These are phyloP conservation scores for Podosphaera fusca DNA, from an alignment of 2,329 filamentous ascomycete genomes.

Conservation along the genomic window DNA sequence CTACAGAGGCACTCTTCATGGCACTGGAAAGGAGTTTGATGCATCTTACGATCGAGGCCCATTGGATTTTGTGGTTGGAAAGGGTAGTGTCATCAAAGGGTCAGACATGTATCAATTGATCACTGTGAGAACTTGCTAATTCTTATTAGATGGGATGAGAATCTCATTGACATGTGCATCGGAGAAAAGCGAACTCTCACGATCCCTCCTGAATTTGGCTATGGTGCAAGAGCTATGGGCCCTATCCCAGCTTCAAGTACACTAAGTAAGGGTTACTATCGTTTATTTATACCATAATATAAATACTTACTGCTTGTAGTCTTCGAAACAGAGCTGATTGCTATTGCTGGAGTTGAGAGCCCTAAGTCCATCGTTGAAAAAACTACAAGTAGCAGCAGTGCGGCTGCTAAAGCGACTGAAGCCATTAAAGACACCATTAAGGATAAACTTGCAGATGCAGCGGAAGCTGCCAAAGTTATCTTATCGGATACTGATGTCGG, in stretches of 20 bases:
- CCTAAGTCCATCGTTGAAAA: constrained; percentile 10
- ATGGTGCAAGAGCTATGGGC: constrained; percentile 52
- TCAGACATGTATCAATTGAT: constrained; percentile 18
- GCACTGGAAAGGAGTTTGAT: constrained; percentile 61
- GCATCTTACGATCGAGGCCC: constrained; percentile 64
- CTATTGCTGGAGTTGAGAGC: constrained; percentile 46
- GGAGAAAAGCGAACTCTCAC: constrained; percentile 80
- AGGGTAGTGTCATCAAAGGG: constrained; percentile 74
- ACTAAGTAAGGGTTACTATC: constrained; percentile 30
- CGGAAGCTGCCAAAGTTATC: constrained; percentile 28
- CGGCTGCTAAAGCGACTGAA: constrained; percentile 17
- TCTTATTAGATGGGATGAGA: constrained; percentile 55
- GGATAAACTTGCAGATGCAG: constrained; percentile 25
- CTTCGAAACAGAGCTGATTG: constrained; percentile 78
- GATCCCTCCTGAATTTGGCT: constrained; percentile 69
- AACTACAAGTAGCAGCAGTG: constrained; percentile 10
- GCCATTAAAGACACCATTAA: constrained; percentile 8
- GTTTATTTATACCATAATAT: neutral
- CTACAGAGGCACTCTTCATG: constrained; percentile 61
- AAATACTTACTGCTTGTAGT: constrained; percentile 24
- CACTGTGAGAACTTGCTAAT: no score
- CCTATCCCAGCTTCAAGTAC: constrained; percentile 69
- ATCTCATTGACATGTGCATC: constrained; percentile 80
- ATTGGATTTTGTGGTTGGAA: constrained; percentile 57
- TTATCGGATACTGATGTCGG: constrained; percentile 31